These are phyloP conservation scores for Arabidopsis hybrid DNA, from an alignment of 441 rosid species.

Conservation along the genomic window DNA sequence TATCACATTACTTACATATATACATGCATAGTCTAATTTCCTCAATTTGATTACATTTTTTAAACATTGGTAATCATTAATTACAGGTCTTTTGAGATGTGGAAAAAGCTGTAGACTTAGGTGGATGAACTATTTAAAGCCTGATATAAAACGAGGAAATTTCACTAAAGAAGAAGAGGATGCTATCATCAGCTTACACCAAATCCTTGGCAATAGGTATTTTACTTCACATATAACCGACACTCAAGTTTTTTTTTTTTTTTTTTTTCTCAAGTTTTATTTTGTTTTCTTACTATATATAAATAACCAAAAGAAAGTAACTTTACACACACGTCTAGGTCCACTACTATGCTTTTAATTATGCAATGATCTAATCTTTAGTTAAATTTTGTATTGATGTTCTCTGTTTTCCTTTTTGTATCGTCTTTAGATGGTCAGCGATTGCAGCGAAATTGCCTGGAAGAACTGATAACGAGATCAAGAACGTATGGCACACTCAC, in stretches of 20 bases:
- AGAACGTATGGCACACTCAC: conserved; percentile 96
- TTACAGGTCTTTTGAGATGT: conserved; percentile 74
- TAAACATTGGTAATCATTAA: background rate
- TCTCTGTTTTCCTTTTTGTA: conserved; percentile 3
- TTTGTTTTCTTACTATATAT: background rate
- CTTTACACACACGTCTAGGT: conserved; percentile 16
- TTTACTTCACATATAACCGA: conserved; percentile 7
- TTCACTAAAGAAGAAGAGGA: conserved; percentile 82
- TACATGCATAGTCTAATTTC: background rate
- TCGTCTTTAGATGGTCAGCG: conserved; percentile 76
- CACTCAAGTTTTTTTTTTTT: background rate
- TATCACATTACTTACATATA: background rate
- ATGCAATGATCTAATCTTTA: conserved; percentile 2
- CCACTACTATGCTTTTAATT: conserved; percentile 9
- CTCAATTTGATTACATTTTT: background rate
- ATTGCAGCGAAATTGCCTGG: conserved; percentile 86
- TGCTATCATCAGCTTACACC: conserved; percentile 69
- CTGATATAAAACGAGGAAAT: conserved; percentile 85
- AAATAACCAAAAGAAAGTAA: conserved; percentile 25
- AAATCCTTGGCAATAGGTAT: conserved; percentile 69
- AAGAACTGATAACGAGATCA: conserved; percentile 91
- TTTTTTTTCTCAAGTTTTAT: background rate
- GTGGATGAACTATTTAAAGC: conserved; percentile 83
- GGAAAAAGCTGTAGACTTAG: conserved; percentile 94
- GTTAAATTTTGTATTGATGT: conserved; percentile 17